Percentiles rank a stretch among this genome's conserved stretches.
Conservation (phyloP, 495 filamentous ascomycete genomes). For the Aspergillus funiculosus region DNA sequence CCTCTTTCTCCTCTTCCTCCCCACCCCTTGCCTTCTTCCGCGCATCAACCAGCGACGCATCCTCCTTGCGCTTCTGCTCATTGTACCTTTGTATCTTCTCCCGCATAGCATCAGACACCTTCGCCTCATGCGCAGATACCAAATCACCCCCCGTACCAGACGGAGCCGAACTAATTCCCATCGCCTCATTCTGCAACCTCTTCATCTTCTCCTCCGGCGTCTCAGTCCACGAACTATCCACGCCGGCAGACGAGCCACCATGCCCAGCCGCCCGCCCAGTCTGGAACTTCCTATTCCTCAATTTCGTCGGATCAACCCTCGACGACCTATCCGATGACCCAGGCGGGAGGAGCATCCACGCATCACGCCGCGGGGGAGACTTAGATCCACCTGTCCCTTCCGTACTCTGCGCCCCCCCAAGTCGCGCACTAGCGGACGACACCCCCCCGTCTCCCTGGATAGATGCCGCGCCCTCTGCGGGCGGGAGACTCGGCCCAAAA, state of each 20-base stretch:
- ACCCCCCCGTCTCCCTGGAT: too few species aligned
- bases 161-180: slow-evolving; percentile 52
- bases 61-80: slow-evolving; percentile 57
- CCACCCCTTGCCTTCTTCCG: slow-evolving; percentile 34
- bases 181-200: slow-evolving; percentile 75
- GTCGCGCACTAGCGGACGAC: too few species aligned
- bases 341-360: slow-evolving; percentile 93
- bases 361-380: slow-evolving; percentile 53
- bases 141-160: not conserved
- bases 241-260: slow-evolving; percentile 31
- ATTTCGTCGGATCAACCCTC: slow-evolving; percentile 77
- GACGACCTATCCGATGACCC: slow-evolving; percentile 45
- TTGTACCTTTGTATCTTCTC: slow-evolving; percentile 55
- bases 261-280: slow-evolving; percentile 57
- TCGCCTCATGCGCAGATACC: not conserved
- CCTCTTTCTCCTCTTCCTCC: slow-evolving; percentile 72
- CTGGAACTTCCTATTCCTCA: slow-evolving; percentile 78
- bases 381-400: slow-evolving; percentile 1
- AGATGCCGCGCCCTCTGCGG: slow-evolving; percentile 32
- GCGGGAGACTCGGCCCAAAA: slow-evolving; percentile 78
- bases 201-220: slow-evolving; percentile 82
- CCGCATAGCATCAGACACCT: slow-evolving; percentile 38
- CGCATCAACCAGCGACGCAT: slow-evolving; percentile 55
- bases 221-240: slow-evolving; percentile 77
- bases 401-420: slow-evolving; percentile 7